Percentiles rank a stretch among this genome's conserved stretches.
phyloP scores from a whole-genome alignment of 805 yeast genomes.

The Myxozyma nipponensis region DNA sequence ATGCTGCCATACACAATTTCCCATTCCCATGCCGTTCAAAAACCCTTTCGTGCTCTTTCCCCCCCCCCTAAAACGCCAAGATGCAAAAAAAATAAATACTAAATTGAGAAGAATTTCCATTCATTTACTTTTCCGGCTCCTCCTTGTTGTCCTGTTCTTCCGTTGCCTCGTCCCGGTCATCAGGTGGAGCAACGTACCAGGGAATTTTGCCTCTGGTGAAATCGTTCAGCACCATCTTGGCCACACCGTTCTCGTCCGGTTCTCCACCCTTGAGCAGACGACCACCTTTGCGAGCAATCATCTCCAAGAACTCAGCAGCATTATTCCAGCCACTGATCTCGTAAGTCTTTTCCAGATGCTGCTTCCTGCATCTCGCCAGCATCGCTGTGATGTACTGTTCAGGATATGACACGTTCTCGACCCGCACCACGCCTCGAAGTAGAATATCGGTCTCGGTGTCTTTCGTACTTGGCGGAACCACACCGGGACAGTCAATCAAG shows the following conservation, averaged over 20 bases:
- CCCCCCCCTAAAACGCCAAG: too few species aligned
- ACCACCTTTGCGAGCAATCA: slow-evolving; percentile 89
- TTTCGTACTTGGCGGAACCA: slow-evolving; percentile 89
- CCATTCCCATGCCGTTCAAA: too few species aligned
- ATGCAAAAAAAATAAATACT: neutral
- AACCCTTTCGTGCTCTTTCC: too few species aligned
- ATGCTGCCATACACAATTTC: too few species aligned
- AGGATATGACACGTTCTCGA: slow-evolving; percentile 93
- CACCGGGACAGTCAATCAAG: slow-evolving; percentile 97
- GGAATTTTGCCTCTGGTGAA: slow-evolving; percentile 97
- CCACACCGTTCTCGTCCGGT: slow-evolving; percentile 90
- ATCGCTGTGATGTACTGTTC: slow-evolving; percentile 92
- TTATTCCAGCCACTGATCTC: slow-evolving; percentile 85
- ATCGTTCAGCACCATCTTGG: slow-evolving; percentile 86
- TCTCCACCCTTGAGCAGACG: slow-evolving; percentile 94
- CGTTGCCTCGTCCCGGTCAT: slow-evolving; percentile 55
- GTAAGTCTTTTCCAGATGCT: slow-evolving; percentile 92
- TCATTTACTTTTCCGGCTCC: neutral
- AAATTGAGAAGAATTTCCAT: too few species aligned
- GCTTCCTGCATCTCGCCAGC: slow-evolving; percentile 75
- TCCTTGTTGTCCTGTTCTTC: slow-evolving; percentile 34
- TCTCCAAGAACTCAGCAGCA: slow-evolving; percentile 77
- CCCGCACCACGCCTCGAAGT: slow-evolving; percentile 96
- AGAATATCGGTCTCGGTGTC: slow-evolving; percentile 89
- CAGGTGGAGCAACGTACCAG: slow-evolving; percentile 96